Percentiles rank a stretch among this genome's conserved stretches.
phyloP scores from a whole-genome alignment of 768 basidiomycete species.

The Suillus luteus region DNA sequence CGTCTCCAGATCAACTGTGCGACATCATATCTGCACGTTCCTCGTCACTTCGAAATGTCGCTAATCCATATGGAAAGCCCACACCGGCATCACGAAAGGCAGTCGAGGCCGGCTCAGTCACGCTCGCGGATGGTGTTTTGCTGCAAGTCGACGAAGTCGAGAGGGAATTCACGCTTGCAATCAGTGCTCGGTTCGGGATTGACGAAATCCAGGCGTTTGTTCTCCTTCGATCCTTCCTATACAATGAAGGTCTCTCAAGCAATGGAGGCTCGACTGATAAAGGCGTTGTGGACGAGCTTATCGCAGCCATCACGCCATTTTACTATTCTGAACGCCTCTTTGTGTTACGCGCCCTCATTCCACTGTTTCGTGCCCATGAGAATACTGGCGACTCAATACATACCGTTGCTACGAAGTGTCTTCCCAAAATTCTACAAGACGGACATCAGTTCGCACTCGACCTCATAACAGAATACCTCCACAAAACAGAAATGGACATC shows the following conservation, averaged over 20 bases:
- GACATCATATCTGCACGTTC: constrained; percentile 61
- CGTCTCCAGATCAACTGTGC: constrained; percentile 57
- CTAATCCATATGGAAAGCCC: constrained; percentile 70
- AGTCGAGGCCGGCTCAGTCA: constrained; percentile 67
- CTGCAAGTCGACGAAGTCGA: constrained; percentile 67
- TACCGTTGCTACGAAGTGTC: constrained; percentile 50
- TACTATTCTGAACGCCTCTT: constrained; percentile 80
- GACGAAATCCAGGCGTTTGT: constrained; percentile 81
- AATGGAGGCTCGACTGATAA: constrained; percentile 46
- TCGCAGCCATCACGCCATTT: constrained; percentile 77
- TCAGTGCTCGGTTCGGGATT: constrained; percentile 73
- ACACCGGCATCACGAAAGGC: constrained; percentile 65
- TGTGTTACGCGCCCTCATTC: constrained; percentile 66
- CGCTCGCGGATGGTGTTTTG: constrained; percentile 63
- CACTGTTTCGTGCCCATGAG: constrained; percentile 72
- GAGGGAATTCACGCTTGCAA: constrained; percentile 67
- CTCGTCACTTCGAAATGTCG: constrained; percentile 54
- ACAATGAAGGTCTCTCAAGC: constrained; percentile 71
- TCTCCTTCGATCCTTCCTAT: constrained; percentile 74
- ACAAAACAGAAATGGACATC: constrained; percentile 51
- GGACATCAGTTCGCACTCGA: constrained; percentile 60
- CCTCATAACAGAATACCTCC: constrained; percentile 21
- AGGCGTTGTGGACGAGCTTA: constrained; percentile 49
- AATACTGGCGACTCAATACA: constrained; percentile 57
- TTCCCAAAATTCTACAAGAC: constrained; percentile 66